These are phyloP conservation scores for Psophocarpus tetragonolobus DNA, from an alignment of 306 rosid species.

Conservation along the genomic window DNA sequence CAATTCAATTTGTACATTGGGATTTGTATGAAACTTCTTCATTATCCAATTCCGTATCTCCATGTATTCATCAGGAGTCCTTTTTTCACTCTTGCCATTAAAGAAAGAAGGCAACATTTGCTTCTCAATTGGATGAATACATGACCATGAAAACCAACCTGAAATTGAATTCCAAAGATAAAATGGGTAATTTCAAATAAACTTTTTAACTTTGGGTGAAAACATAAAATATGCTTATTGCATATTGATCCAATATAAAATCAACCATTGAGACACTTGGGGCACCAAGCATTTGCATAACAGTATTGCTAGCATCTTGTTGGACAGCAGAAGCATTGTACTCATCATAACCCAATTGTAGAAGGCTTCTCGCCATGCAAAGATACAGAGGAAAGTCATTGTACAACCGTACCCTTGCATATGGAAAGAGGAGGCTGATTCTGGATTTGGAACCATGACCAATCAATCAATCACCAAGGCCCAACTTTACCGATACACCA, in stretches of 20 bases:
- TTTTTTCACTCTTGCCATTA: conserved; percentile 59
- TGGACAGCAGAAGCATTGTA: background rate
- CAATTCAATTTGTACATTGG: conserved; percentile 56
- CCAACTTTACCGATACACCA: too few species aligned
- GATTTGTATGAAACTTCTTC: conserved; percentile 67
- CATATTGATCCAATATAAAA: background rate
- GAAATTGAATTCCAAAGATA: conserved; percentile 36
- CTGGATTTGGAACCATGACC: too few species aligned
- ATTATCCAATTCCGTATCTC: conserved; percentile 82
- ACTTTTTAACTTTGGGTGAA: background rate
- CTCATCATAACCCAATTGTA: background rate
- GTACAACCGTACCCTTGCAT: too few species aligned
- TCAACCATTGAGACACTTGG: background rate
- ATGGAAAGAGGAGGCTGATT: too few species aligned
- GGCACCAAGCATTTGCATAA: conserved; percentile 4
- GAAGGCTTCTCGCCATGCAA: too few species aligned
- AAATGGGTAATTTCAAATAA: conserved; percentile 21
- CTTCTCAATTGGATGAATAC: conserved; percentile 73
- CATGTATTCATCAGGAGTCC: conserved; percentile 66
- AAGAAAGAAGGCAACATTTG: conserved; percentile 74
- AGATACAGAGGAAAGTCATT: too few species aligned
- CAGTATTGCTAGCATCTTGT: background rate
- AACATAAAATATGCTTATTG: background rate
- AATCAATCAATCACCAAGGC: too few species aligned
- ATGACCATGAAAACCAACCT: conserved; percentile 95